These are phyloP conservation scores for Ustilago hordei DNA, from an alignment of 1,284 basidiomycete genomes.

Conservation along the genomic window DNA sequence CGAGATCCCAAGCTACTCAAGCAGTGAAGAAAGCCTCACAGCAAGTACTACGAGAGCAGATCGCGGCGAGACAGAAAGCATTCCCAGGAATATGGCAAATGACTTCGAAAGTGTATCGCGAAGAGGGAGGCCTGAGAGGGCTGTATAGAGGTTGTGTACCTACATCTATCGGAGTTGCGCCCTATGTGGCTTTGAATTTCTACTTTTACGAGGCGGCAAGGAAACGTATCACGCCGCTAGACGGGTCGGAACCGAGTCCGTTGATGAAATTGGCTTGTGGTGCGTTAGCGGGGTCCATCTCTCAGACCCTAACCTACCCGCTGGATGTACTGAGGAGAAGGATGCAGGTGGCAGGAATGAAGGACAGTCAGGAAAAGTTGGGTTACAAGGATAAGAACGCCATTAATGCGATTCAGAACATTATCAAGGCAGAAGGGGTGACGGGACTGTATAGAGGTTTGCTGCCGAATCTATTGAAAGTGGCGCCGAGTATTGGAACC, in stretches of 20 bases:
- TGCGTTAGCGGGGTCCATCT: slow-evolving; percentile 76
- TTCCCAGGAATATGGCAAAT: slow-evolving; percentile 84
- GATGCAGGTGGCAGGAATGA: slow-evolving; percentile 94
- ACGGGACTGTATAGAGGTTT: slow-evolving; percentile 84
- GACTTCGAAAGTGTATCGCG: slow-evolving; percentile 86
- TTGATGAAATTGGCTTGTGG: slow-evolving; percentile 71
- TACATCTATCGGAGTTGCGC: slow-evolving; percentile 90
- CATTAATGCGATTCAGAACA: slow-evolving; percentile 79
- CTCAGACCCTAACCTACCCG: slow-evolving; percentile 93
- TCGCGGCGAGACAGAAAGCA: slow-evolving; percentile 32
- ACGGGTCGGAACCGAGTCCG: slow-evolving; percentile 52
- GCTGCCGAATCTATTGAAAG: slow-evolving; percentile 89
- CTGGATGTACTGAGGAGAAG: slow-evolving; percentile 93
- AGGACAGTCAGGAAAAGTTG: slow-evolving; percentile 72
- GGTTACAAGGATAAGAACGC: slow-evolving; percentile 77
- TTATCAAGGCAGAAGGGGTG: slow-evolving; percentile 80
- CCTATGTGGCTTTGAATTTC: slow-evolving; percentile 77
- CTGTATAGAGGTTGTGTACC: slow-evolving; percentile 88
- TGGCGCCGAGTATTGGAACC: slow-evolving; percentile 67
- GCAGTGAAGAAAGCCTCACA: slow-evolving; percentile 9
- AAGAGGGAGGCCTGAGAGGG: slow-evolving; percentile 88
- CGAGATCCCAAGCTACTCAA: slow-evolving; percentile 24
- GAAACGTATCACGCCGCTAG: slow-evolving; percentile 60
- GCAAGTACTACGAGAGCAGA: slow-evolving; percentile 27
- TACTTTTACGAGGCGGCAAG: slow-evolving; percentile 67